A percentile compares a stretch with the other conserved stretches of the same genome.
These are phyloP conservation scores for Vicia faba DNA, from an alignment of 306 rosid genomes.

Conservation along the genomic window DNA sequence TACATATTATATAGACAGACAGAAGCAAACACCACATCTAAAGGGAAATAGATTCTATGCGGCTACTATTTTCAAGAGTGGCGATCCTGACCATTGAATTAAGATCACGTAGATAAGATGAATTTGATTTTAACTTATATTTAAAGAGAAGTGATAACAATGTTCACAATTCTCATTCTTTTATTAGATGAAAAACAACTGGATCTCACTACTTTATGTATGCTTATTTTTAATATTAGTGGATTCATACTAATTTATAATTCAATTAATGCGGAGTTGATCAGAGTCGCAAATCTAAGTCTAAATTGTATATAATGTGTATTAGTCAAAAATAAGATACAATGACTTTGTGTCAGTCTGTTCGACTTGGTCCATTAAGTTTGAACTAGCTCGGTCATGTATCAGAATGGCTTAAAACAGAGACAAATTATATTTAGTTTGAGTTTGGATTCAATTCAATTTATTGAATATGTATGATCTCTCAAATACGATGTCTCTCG, in stretches of 20 bases:
- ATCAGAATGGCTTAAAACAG: too few relatives aligned
- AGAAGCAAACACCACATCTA: conserved; percentile 15
- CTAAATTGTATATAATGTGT: too few relatives aligned
- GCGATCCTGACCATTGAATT: neutral
- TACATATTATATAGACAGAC: conserved; percentile 18
- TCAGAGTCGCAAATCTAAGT: too few relatives aligned
- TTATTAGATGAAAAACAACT: neutral
- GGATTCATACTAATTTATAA: neutral
- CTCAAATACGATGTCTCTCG: too few relatives aligned
- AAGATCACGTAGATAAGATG: neutral
- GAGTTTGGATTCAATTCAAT: too few relatives aligned
- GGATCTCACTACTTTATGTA: neutral
- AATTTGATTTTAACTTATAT: neutral
- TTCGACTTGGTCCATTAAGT: too few relatives aligned
- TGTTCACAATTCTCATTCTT: neutral
- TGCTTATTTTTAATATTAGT: neutral
- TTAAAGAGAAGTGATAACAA: neutral
- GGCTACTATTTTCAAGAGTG: neutral
- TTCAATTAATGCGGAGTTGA: too few relatives aligned
- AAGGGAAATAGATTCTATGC: neutral
- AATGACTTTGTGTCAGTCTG: too few relatives aligned
- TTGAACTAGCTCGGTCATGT: too few relatives aligned
- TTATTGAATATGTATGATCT: too few relatives aligned
- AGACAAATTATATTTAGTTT: too few relatives aligned
- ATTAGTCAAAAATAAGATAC: too few relatives aligned